Evolutionary conservation across 140 eudicot species (phyloP).

Genomic region (Flaveria floridana): DNA sequence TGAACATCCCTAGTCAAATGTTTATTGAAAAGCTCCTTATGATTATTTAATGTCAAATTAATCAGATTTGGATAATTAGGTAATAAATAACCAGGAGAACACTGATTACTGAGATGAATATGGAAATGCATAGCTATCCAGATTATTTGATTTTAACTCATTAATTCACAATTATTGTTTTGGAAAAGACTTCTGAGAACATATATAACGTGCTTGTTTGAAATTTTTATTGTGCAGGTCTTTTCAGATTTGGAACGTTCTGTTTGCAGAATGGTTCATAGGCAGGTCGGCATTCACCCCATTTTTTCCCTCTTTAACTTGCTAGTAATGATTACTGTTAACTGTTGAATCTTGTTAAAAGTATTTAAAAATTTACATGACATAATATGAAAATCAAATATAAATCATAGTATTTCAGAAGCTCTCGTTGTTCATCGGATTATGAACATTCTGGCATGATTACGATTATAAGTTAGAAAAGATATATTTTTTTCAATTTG

Average conservation of each 20-base stretch:
- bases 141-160: background rate
- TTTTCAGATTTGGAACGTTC: conserved; percentile 99
- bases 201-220: conserved; percentile 16
- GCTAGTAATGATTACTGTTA: background rate
- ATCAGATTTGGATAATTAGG: conserved; percentile 13
- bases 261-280: conserved; percentile 95
- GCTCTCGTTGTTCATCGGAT: background rate
- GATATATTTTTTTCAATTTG: background rate
- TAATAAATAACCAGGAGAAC: background rate
- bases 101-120: background rate
- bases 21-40: background rate
- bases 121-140: conserved; percentile 5
- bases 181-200: background rate
- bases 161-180: background rate
- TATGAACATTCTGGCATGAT: background rate
- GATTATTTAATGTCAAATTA: background rate
- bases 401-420: background rate
- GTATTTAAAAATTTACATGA: background rate
- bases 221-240: conserved; percentile 54
- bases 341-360: background rate
- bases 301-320: background rate
- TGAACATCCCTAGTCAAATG: background rate
- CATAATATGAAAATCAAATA: conserved; percentile 14
- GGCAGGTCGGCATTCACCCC: conserved; percentile 56
- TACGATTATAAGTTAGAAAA: background rate